phyloP scores from a whole-genome alignment of 768 basidiomycete genomes.

The Cystofilobasidium bisporidii region DNA sequence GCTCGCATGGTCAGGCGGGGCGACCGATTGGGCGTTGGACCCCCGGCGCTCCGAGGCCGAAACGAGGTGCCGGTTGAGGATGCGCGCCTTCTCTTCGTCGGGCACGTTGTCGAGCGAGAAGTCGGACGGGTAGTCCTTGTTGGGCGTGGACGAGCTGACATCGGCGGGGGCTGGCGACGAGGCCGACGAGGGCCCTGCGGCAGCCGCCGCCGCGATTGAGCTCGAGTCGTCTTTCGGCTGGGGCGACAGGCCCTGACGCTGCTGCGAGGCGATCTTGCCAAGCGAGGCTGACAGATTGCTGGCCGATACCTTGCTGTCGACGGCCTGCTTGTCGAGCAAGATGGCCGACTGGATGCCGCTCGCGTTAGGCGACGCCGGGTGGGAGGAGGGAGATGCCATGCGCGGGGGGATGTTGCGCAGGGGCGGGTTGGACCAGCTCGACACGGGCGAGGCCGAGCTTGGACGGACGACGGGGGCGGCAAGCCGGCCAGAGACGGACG shows the following conservation, averaged over 20 bases:
- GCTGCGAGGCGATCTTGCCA: neutral
- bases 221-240: neutral
- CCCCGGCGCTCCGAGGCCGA: slow-evolving; percentile 19
- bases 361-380: neutral
- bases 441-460: neutral
- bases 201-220: neutral
- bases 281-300: slow-evolving; percentile 3
- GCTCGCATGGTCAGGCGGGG: neutral
- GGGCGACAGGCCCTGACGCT: neutral
- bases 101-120: slow-evolving; percentile 12
- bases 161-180: too few species aligned
- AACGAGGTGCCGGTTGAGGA: slow-evolving; percentile 25
- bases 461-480: neutral
- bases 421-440: slow-evolving; percentile 7
- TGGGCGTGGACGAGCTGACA: neutral
- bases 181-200: neutral
- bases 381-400: neutral
- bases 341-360: neutral
- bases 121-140: neutral
- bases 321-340: neutral
- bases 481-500: neutral
- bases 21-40: neutral
- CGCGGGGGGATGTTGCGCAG: slow-evolving; percentile 5
- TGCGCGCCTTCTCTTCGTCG: slow-evolving; percentile 20
- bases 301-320: neutral